Evolutionary conservation across 495 filamentous ascomycete genomes (phyloP), one percentile per base, ranked within the genome.

Genomic region (Choiromyces venosus): DNA sequence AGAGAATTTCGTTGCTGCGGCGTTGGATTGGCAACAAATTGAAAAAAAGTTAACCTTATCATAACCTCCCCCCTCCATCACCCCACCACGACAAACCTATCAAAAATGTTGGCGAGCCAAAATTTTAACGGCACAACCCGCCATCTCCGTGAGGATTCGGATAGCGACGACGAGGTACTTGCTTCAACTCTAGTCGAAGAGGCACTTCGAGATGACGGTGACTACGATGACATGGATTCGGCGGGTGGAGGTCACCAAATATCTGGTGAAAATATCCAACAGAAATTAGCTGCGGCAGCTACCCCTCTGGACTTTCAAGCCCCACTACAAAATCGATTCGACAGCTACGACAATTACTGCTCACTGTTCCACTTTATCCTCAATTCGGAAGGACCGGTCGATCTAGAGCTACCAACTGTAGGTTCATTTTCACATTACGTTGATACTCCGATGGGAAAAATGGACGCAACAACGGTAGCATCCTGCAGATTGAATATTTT

Each of bases 261-360:
- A 64, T 79, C 79, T 33, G 79, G 79, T 10, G 91, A 86, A 86
- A 95, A 98, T 82, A 92, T 99, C 78, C 94, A 97, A 83, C 90
- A 91, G 78, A 91, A 93, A 84, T 87, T 99, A 68, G 87, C 88
- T 66, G 91, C 92, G 74, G 96, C 96, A 70, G 95, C 95, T 76
- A 93, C 93, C 82, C 95, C 96, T 67, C 85, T 99, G 78, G 95
- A 99, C 80, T 97, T 93, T 85, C 91, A 93, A 80, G 96, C 96
- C 44, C 91, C 92, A 25, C 86, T 99, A 71, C 94, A 97, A 83
- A 91, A 90, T 82, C 97, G 97, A 84, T 97, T 98, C 85, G 88
- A 89, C 80, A 99, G 95, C 86, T 99, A 99, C 86, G 96, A 99
- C 84, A 92, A 93, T 83, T 99, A 99, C 87, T 98, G 96, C 90